These are phyloP conservation scores for Cephaloascus albidus DNA, from an alignment of 805 yeast genomes.

Conservation along the genomic window DNA sequence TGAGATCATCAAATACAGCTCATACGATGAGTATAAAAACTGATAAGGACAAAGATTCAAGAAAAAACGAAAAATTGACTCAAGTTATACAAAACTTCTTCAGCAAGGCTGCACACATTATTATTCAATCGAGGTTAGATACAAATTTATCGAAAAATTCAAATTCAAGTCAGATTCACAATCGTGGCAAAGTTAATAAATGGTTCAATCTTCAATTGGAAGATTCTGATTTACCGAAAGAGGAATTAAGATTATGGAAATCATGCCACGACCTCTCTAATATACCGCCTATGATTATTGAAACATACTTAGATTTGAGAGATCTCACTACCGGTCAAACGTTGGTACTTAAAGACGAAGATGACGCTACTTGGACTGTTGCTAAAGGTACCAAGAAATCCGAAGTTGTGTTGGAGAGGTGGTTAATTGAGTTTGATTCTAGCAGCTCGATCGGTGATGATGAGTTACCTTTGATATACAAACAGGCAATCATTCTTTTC, in stretches of 20 bases:
- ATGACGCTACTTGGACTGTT: constrained; percentile 44
- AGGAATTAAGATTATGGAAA: constrained; percentile 61
- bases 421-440: constrained; percentile 78
- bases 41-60: constrained; percentile 3
- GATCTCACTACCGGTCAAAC: constrained; percentile 46
- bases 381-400: constrained; percentile 54
- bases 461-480: constrained; percentile 63
- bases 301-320: constrained; percentile 67
- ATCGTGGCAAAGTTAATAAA: constrained; percentile 28
- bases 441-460: constrained; percentile 25
- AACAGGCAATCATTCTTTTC: constrained; percentile 63
- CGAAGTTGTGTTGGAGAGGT: constrained; percentile 89
- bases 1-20: background rate
- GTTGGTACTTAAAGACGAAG: constrained; percentile 47
- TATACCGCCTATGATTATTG: constrained; percentile 81
- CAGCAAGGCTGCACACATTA: constrained; percentile 48
- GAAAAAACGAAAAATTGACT: constrained; percentile 22
- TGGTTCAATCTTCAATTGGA: constrained; percentile 56
- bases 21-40: background rate
- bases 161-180: constrained; percentile 6
- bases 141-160: constrained; percentile 11
- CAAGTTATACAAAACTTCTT: constrained; percentile 55
- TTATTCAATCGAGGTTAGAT: constrained; percentile 35
- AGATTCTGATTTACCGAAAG: constrained; percentile 27
- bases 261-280: constrained; percentile 25